Evolutionary conservation across 345 rosid species (phyloP).

Genomic region (thale cress (Arabidopsis thaliana)): DNA sequence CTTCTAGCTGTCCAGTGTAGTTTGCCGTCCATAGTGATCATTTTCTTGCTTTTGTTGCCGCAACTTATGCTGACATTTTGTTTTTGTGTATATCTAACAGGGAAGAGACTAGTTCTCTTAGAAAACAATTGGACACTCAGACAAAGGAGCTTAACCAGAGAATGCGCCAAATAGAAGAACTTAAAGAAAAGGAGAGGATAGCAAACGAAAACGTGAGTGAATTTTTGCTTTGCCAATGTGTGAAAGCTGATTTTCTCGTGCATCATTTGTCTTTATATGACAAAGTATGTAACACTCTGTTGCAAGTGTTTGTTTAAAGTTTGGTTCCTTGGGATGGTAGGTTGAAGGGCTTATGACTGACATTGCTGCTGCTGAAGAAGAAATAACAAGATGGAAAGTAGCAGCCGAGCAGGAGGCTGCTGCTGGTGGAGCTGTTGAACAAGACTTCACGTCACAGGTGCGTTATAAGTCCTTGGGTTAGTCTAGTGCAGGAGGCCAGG

Average conservation of each 20-base stretch:
- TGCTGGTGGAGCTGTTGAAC: conserved; percentile 95
- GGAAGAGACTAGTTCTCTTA: conserved; percentile 76
- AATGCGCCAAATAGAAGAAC: conserved; percentile 78
- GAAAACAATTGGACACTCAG: conserved; percentile 73
- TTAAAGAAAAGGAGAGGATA: conserved; percentile 85
- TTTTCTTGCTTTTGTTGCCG: conserved; percentile 4
- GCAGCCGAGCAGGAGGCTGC: conserved; percentile 99
- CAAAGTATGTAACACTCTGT: background rate
- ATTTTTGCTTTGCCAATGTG: conserved; percentile 20
- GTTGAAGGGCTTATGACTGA: conserved; percentile 98
- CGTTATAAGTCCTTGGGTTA: conserved; percentile 7
- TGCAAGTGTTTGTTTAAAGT: conserved; percentile 11
- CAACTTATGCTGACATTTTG: conserved; percentile 9
- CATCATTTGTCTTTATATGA: conserved; percentile 6
- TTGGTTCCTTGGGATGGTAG: conserved; percentile 45
- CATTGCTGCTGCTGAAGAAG: conserved; percentile 98
- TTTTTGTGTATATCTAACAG: conserved; percentile 50
- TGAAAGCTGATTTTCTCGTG: conserved; percentile 14
- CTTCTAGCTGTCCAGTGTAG: conserved; percentile 8
- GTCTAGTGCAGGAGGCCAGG: conserved; percentile 10
- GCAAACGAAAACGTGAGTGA: conserved; percentile 94
- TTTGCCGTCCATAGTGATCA: background rate
- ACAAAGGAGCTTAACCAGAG: conserved; percentile 75
- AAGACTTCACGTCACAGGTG: conserved; percentile 79
- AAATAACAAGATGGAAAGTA: conserved; percentile 95